Evolutionary conservation across 768 basidiomycete species (phyloP).

Genomic region (Lentinula sp.): DNA sequence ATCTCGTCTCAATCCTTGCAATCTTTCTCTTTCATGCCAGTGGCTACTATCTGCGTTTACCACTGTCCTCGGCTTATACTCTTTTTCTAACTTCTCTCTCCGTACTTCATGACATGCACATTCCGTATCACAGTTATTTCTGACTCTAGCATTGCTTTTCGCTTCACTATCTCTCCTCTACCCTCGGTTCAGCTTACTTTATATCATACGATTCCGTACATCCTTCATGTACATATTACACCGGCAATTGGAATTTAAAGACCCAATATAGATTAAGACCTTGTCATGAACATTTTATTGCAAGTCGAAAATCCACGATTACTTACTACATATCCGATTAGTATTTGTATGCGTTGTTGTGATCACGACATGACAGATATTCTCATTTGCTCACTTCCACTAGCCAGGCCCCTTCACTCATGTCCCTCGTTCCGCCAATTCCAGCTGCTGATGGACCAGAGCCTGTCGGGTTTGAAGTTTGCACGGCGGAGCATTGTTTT

Average conservation of each 20-base stretch:
- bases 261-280: too few relatives aligned
- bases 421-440: slow-evolving; percentile 53
- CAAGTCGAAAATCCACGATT: too few relatives aligned
- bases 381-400: slow-evolving; percentile 9
- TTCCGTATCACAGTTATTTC: slow-evolving; percentile 6
- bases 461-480: slow-evolving; percentile 37
- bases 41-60: slow-evolving; percentile 13
- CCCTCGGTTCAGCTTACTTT: slow-evolving; percentile 28
- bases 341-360: background rate
- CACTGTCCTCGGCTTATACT: slow-evolving; percentile 16
- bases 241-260: background rate
- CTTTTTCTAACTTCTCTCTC: slow-evolving; percentile 13
- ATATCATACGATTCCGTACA: slow-evolving; percentile 33
- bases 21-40: slow-evolving; percentile 9
- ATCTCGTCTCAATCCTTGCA: slow-evolving; percentile 9
- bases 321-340: too few relatives aligned
- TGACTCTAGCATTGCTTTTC: slow-evolving; percentile 11
- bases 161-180: slow-evolving; percentile 16
- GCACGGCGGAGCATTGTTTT: slow-evolving; percentile 72
- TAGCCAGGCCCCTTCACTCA: slow-evolving; percentile 13
- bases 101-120: slow-evolving; percentile 14
- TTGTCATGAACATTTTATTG: too few relatives aligned
- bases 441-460: slow-evolving; percentile 31
- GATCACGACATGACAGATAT: background rate
- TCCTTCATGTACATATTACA: slow-evolving; percentile 24